Conservation (phyloP, 2,329 filamentous ascomycete species). For the Thielaviopsis populi region DNA sequence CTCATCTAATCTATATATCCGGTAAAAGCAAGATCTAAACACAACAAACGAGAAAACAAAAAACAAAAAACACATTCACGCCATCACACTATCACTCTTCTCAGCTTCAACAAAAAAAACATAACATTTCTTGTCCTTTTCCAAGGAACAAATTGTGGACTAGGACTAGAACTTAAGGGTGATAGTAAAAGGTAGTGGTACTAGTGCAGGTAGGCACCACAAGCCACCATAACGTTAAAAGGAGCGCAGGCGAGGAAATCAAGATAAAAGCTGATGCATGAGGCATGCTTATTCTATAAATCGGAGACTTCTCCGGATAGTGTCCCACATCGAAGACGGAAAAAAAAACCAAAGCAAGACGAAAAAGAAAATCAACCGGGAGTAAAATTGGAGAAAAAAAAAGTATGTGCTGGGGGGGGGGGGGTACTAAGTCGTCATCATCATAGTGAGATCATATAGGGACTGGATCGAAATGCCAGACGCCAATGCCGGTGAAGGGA, state of each 20-base stretch:
- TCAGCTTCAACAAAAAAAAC: not conserved
- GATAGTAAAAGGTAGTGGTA: not conserved
- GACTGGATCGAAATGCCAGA: not conserved
- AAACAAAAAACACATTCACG: not conserved
- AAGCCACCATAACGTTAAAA: not conserved
- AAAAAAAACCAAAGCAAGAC: not conserved
- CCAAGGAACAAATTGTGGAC: not conserved
- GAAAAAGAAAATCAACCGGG: not conserved
- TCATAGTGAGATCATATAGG: slow-evolving; percentile 11
- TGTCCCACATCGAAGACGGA: not conserved
- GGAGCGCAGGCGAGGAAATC: not conserved
- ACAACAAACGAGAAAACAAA: not conserved
- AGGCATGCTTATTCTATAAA: slow-evolving; percentile 4
- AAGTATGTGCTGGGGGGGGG: not conserved
- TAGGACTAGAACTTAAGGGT: not conserved
- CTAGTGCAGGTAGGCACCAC: not conserved
- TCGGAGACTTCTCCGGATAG: not conserved
- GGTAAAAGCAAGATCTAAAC: too few species aligned
- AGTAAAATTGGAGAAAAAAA: not conserved
- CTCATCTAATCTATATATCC: too few species aligned
- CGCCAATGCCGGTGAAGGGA: slow-evolving; percentile 8
- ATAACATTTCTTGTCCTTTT: slow-evolving; percentile 2
- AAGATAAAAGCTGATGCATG: slow-evolving; percentile 1
- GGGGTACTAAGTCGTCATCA: slow-evolving; percentile 9
- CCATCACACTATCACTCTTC: not conserved